A percentile compares a stretch with the other conserved stretches of the same genome.
Evolutionary conservation across 345 rosid genomes (phyloP).

Genomic region (Arabidopsis suecica): DNA sequence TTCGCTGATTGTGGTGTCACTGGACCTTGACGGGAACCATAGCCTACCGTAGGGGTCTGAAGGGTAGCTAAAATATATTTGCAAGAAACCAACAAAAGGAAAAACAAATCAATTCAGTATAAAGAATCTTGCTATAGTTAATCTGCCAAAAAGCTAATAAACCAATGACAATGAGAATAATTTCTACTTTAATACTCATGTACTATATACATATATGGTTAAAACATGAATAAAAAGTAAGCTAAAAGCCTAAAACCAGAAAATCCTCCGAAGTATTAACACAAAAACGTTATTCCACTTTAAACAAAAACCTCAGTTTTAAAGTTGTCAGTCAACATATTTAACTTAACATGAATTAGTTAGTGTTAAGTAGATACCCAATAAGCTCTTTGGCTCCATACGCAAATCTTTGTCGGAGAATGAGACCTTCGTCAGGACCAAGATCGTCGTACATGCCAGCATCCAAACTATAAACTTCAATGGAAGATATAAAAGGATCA

Average conservation of each 20-base stretch:
- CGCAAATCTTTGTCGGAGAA: slow-evolving; percentile 5
- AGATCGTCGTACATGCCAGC: slow-evolving; percentile 25
- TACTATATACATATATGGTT: neutral
- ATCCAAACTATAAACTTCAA: slow-evolving; percentile 27
- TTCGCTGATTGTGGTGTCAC: neutral
- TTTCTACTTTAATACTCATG: neutral
- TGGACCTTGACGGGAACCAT: neutral
- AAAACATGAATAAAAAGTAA: neutral
- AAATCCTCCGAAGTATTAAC: neutral
- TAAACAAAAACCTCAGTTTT: neutral
- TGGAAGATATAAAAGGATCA: slow-evolving; percentile 29
- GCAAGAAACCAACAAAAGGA: neutral
- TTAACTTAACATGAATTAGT: neutral
- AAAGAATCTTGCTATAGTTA: too few relatives aligned
- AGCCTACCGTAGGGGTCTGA: slow-evolving; percentile 20
- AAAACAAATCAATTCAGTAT: neutral
- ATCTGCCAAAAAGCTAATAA: neutral
- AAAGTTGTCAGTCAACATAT: neutral
- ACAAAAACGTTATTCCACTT: neutral
- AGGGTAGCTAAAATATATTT: slow-evolving; percentile 7
- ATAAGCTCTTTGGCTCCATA: slow-evolving; percentile 12
- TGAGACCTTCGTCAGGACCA: slow-evolving; percentile 28
- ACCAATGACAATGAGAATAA: neutral
- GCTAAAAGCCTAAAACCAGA: neutral
- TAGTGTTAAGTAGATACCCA: slow-evolving; percentile 6